Conservation (phyloP, 176 grass and related monocot species). For the Oryza coarctata region DNA sequence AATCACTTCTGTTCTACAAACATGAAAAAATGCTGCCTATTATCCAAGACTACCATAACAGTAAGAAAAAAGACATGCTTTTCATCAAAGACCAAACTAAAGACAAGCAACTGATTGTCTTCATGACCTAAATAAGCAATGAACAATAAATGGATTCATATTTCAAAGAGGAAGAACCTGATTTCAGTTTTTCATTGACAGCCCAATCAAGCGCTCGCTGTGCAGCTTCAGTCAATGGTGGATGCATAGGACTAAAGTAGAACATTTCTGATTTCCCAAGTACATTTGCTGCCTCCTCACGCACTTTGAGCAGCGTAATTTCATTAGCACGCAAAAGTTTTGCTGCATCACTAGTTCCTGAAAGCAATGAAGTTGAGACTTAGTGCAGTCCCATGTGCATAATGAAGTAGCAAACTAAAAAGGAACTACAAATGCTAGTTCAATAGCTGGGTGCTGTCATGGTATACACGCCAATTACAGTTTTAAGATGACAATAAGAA, state of each 20-base stretch:
- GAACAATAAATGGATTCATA: background rate
- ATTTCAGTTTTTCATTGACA: conserved; percentile 76
- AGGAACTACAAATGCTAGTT: conserved; percentile 25
- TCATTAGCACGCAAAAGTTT: conserved; percentile 85
- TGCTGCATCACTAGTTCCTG: conserved; percentile 78
- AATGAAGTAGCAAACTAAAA: conserved; percentile 19
- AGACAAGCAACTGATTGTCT: conserved; percentile 1
- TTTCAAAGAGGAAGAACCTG: conserved; percentile 49
- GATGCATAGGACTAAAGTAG: conserved; percentile 52
- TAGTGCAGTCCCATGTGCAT: conserved; percentile 23
- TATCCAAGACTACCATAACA: conserved; percentile 20
- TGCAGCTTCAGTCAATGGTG: conserved; percentile 76
- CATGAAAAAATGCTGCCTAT: background rate
- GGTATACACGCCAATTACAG: background rate
- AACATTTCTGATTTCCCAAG: conserved; percentile 86
- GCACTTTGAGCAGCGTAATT: conserved; percentile 71
- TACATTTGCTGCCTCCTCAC: conserved; percentile 59
- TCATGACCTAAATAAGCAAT: background rate
- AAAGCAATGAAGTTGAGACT: conserved; percentile 27
- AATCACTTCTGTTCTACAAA: conserved; percentile 12
- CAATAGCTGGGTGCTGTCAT: background rate
- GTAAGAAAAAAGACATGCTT: conserved; percentile 18
- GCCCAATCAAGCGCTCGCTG: conserved; percentile 79
- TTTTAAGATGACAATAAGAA: conserved; percentile 11
- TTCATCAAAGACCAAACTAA: background rate